Percentiles rank a stretch among this genome's conserved stretches.
Evolutionary conservation across 129 eudicot genomes (phyloP).

Genomic region (Artemisia argyi): DNA sequence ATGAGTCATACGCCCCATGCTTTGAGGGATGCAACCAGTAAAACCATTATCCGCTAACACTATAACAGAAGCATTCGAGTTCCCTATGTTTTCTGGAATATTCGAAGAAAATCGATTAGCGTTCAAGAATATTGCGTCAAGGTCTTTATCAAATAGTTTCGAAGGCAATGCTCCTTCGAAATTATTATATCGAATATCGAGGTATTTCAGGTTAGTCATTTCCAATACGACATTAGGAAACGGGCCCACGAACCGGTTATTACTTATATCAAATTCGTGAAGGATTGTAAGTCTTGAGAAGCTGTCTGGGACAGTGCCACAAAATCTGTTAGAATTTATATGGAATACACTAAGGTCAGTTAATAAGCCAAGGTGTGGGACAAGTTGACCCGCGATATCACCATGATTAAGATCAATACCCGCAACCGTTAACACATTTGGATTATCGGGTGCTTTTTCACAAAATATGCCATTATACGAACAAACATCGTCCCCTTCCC

Average conservation of each 20-base stretch:
- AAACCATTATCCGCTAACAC: constrained; percentile 66
- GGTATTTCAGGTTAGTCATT: constrained; percentile 51
- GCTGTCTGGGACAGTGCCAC: constrained; percentile 58
- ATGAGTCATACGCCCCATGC: constrained; percentile 54
- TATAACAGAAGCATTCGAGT: constrained; percentile 67
- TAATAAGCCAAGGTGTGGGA: constrained; percentile 51
- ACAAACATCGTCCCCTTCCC: constrained; percentile 82
- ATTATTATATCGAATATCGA: constrained; percentile 68
- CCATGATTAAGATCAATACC: constrained; percentile 75
- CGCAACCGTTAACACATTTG: constrained; percentile 42
- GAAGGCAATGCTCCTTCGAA: constrained; percentile 68
- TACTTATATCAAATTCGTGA: constrained; percentile 73
- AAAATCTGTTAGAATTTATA: constrained; percentile 73
- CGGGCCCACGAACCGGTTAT: constrained; percentile 67
- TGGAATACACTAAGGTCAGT: constrained; percentile 64
- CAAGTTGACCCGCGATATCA: constrained; percentile 71
- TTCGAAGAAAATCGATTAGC: constrained; percentile 50
- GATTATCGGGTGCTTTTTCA: constrained; percentile 53
- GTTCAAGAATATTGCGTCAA: constrained; percentile 75
- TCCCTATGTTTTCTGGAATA: constrained; percentile 71
- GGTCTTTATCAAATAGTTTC: constrained; percentile 54
- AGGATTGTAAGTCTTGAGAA: constrained; percentile 42
- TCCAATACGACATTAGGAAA: constrained; percentile 56
- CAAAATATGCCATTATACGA: constrained; percentile 69
- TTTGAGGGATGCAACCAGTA: constrained; percentile 60